Evolutionary conservation across 1,139 yeast species (phyloP), one percentile per base, ranked within the genome.

Genomic region (Barnettozyma hawaiiensis): DNA sequence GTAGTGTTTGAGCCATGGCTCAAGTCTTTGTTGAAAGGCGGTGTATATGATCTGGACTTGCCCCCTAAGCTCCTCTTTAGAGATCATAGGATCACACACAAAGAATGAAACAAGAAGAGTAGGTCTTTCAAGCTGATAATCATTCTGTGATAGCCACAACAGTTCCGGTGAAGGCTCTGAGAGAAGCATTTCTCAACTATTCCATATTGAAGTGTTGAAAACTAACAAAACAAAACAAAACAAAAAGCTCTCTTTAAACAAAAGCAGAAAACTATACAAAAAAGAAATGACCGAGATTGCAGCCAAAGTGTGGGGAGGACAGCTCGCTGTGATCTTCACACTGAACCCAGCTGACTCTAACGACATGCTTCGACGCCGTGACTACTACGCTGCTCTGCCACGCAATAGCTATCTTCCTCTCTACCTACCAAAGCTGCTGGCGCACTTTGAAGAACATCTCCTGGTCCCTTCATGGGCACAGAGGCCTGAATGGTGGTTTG

Each of bases 361-460:
- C 16, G 53, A 50, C 10, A 46, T 53, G 42, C 50, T 49, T 5
- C 43, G 45, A 0, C 48, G 45, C 2, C 54, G 55, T 14, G 58
- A 57, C 35, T 54, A 41, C 40, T 56, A 42, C 42, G 53, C 50
- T 6, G 23, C 38, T 3, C 14, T 37, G 19, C 50, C 52, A 23
- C 60, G 96, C 43, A 70, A 76, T 46, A 64, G 80, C 11, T 87
- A 85, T 58, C 61, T 86, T 31, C 81, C 86, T 3, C 43, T 69
- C 2, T 67, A 72, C 45, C 67, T 73, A 37, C 62, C 66, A 0
- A 52, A 55, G 7, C 62, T 84, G 0, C 53, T 72, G 3, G 49
- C 52, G 2, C 80, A 69, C 56, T 76, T 82, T 49, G 55, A 61
- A 34, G 60, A 66, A n/a, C 63, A 58, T 41, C 49, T 73, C 20